Conservation (phyloP, 2,329 filamentous ascomycete species). For the Talaromyces sp. region DNA sequence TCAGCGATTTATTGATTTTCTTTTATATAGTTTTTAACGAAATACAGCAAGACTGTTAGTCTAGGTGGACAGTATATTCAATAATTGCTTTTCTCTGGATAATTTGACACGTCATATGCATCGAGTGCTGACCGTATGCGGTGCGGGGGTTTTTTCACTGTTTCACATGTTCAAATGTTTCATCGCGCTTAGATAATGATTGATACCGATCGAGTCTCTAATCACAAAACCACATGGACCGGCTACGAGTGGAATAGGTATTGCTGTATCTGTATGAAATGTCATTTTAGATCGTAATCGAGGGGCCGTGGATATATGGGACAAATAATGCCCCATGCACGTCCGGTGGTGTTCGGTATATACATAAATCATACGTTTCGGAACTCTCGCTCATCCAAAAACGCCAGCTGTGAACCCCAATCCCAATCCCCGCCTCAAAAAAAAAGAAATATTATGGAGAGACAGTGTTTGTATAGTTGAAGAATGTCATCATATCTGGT, state of each 20-base stretch:
- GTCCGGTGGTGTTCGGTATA: background rate
- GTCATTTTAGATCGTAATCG: background rate
- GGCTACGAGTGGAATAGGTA: background rate
- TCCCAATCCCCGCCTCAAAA: background rate
- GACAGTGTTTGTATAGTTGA: background rate
- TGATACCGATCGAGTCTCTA: background rate
- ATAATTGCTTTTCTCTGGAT: background rate
- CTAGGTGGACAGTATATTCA: background rate
- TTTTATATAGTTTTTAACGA: background rate
- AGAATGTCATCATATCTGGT: conserved; percentile 28
- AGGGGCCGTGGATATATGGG: background rate
- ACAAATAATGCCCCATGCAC: background rate
- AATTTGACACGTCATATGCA: background rate
- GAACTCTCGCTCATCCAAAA: background rate
- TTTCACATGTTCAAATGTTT: background rate
- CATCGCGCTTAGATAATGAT: background rate
- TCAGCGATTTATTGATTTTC: background rate
- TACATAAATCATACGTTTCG: conserved; percentile 1
- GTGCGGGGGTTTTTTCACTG: background rate
- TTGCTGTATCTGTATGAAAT: background rate
- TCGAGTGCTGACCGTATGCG: background rate
- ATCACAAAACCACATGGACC: background rate
- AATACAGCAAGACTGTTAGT: background rate
- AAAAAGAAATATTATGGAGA: background rate
- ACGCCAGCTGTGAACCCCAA: background rate